These are phyloP conservation scores for Aureobasidium zeae DNA, from an alignment of 2,329 filamentous ascomycete genomes.

Conservation along the genomic window DNA sequence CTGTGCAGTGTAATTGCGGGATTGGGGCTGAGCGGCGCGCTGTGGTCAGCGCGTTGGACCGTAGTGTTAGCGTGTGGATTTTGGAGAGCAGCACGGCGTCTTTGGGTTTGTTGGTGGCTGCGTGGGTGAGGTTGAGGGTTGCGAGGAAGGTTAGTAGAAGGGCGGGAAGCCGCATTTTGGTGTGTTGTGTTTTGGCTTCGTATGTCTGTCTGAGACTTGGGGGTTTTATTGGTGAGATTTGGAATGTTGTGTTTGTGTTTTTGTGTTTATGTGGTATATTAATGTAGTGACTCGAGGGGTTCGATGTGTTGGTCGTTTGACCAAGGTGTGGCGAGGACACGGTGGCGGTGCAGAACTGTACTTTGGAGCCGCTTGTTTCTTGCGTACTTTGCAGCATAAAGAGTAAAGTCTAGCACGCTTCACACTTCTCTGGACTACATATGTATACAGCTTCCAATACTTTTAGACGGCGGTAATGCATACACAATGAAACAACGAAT, in stretches of 20 bases:
- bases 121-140: constrained; percentile 17
- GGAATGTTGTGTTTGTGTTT: neutral
- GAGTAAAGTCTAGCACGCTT: neutral
- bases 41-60: constrained; percentile 56
- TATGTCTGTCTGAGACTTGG: neutral
- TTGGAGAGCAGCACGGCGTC: constrained; percentile 52
- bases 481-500: constrained; percentile 62
- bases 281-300: no score
- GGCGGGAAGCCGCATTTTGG: constrained; percentile 3
- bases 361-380: no score
- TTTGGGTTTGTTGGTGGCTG: constrained; percentile 17
- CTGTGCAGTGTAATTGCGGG: constrained; percentile 65
- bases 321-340: constrained; percentile 17
- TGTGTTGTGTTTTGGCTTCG: neutral
- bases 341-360: constrained; percentile 4
- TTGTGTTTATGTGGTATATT: no score
- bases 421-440: constrained; percentile 4
- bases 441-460: constrained; percentile 1
- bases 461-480: no score
- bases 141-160: constrained; percentile 11
- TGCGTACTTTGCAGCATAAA: constrained; percentile 14
- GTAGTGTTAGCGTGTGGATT: constrained; percentile 72
- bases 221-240: neutral
- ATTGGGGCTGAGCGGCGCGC: constrained; percentile 67
- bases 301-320: neutral